Conservation (phyloP, 768 basidiomycete species). For the Coprinopsis sp. region DNA sequence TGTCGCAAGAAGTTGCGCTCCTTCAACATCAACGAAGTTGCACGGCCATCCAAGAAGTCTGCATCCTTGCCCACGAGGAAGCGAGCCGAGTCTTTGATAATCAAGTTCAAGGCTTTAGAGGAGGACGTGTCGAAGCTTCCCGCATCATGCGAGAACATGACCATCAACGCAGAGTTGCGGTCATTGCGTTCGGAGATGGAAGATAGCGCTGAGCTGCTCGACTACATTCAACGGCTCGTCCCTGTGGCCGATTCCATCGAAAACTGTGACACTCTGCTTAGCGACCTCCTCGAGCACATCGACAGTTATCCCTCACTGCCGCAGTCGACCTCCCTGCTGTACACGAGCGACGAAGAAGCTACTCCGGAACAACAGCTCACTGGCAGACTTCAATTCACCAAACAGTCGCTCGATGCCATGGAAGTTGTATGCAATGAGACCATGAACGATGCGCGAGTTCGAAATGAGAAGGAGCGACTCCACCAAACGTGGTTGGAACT, state of each 20-base stretch:
- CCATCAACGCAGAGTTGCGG: slow-evolving; percentile 53
- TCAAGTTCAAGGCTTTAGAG: slow-evolving; percentile 41
- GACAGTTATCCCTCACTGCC: slow-evolving; percentile 76
- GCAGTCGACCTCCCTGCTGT: slow-evolving; percentile 44
- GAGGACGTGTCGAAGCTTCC: slow-evolving; percentile 47
- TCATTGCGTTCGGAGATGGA: slow-evolving; percentile 60
- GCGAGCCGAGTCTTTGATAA: slow-evolving; percentile 42
- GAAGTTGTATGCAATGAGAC: slow-evolving; percentile 36
- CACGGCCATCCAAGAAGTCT: slow-evolving; percentile 40
- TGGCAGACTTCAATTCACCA: slow-evolving; percentile 62
- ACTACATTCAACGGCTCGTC: slow-evolving; percentile 50
- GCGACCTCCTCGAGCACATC: slow-evolving; percentile 80
- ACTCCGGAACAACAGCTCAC: slow-evolving; percentile 66
- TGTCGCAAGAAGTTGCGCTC: slow-evolving; percentile 59
- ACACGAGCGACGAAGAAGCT: slow-evolving; percentile 29
- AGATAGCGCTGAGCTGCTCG: slow-evolving; percentile 43
- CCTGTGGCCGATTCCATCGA: slow-evolving; percentile 45
- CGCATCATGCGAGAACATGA: slow-evolving; percentile 30
- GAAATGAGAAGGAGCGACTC: slow-evolving; percentile 58
- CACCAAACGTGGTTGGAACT: slow-evolving; percentile 79
- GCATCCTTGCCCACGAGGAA: slow-evolving; percentile 47
- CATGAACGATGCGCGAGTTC: slow-evolving; percentile 55
- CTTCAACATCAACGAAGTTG: slow-evolving; percentile 52
- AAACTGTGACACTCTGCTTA: slow-evolving; percentile 69
- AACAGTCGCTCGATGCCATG: slow-evolving; percentile 44